Evolutionary conservation across 1,284 basidiomycete genomes (phyloP).

Genomic region (Heterobasidion occidentale): DNA sequence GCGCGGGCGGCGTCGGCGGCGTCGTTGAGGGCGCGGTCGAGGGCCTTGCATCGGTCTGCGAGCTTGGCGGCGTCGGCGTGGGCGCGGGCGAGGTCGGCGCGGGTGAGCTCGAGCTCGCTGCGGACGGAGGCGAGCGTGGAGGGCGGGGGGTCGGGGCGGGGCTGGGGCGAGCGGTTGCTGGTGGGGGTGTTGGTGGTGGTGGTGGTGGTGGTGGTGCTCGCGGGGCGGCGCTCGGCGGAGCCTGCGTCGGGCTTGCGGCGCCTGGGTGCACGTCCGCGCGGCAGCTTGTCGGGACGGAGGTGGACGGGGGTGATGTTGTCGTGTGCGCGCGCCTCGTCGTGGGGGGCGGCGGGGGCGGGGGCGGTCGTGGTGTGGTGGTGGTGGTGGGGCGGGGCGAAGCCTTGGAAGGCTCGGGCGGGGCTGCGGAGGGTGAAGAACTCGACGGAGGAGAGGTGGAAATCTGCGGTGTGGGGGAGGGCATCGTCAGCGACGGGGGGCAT

Average conservation of each 20-base stretch:
- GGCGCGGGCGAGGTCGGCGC: conserved; percentile 45
- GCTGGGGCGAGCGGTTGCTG: conserved; percentile 23
- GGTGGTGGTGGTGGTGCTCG: conserved; percentile 3
- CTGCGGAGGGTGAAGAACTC: conserved; percentile 47
- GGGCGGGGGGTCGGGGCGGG: conserved; percentile 16
- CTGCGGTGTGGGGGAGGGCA: conserved; percentile 38
- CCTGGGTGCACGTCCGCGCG: conserved; percentile 13
- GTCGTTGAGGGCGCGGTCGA: conserved; percentile 42
- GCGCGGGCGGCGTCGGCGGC: conserved; percentile 22
- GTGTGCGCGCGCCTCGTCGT: conserved; percentile 12
- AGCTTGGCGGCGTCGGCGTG: conserved; percentile 45
- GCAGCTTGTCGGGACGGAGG: conserved; percentile 13
- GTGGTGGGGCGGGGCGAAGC: conserved; percentile 9
- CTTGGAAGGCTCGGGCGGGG: conserved; percentile 22
- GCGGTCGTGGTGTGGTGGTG: not conserved
- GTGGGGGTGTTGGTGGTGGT: too few species aligned
- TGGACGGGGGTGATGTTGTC: conserved; percentile 10
- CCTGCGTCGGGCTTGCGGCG: conserved; percentile 12
- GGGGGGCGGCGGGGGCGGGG: not conserved
- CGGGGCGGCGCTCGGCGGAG: conserved; percentile 11
- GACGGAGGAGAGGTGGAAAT: conserved; percentile 45
- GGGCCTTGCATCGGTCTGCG: conserved; percentile 49
- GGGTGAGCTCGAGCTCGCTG: conserved; percentile 48
- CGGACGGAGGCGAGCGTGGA: conserved; percentile 30
- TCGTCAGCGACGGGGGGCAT: conserved; percentile 42